Conservation (phyloP, 2,329 filamentous ascomycete species). For the Coniochaeta sp. region DNA sequence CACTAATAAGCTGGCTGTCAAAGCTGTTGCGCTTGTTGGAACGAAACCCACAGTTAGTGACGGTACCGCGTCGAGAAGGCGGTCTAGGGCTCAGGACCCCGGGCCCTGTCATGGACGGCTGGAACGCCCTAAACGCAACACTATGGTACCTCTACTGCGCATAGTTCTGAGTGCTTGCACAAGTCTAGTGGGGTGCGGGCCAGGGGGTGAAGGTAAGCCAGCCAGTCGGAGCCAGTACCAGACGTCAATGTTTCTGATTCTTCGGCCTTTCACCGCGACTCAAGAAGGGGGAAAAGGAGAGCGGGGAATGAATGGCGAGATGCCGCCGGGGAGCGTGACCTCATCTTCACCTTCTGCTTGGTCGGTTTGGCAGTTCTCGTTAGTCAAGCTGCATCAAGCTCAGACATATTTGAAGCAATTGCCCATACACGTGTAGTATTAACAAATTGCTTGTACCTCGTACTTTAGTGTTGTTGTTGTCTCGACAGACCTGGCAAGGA, state of each 20-base stretch:
- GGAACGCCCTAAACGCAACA: too few relatives aligned
- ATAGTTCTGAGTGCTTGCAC: neutral
- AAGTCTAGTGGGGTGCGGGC: neutral
- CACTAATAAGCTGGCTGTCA: neutral
- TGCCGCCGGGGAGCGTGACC: neutral
- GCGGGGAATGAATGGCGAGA: neutral
- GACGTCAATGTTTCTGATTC: neutral
- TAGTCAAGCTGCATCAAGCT: neutral
- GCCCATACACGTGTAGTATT: neutral
- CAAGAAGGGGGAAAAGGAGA: neutral
- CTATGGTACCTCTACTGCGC: too few relatives aligned
- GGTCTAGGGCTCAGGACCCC: neutral
- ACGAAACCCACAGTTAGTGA: too few relatives aligned
- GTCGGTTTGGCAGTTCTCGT: neutral
- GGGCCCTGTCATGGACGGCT: neutral
- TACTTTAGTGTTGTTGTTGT: too few relatives aligned
- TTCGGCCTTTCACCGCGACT: neutral
- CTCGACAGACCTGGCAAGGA: neutral
- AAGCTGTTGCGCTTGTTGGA: neutral
- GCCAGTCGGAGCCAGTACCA: neutral
- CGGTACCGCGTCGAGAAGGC: neutral
- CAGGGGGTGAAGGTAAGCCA: neutral
- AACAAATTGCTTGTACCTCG: too few relatives aligned
- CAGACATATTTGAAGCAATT: neutral
- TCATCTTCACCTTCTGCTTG: neutral